Conservation (phyloP, 2,329 filamentous ascomycete genomes). For the Aspergillus neoniger region DNA sequence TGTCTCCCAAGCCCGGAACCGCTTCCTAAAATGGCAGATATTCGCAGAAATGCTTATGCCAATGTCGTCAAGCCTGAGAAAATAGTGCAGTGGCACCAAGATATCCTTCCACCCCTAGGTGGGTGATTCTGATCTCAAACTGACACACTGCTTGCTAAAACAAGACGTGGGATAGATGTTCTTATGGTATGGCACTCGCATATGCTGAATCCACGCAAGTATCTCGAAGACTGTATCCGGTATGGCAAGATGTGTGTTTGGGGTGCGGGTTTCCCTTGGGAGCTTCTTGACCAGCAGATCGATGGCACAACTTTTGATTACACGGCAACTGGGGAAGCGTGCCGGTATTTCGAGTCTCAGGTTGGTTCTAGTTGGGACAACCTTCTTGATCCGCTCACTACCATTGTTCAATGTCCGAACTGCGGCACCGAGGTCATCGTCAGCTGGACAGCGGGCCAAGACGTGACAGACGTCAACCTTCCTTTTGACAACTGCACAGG, state of each 20-base stretch:
- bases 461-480: neutral
- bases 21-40: neutral
- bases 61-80: neutral
- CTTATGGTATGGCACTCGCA: constrained; percentile 78
- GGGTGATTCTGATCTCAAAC: constrained; percentile 22
- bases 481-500: constrained; percentile 29
- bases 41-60: neutral
- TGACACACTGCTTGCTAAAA: neutral
- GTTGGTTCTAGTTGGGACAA: constrained; percentile 64
- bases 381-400: constrained; percentile 51
- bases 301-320: constrained; percentile 55
- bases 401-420: constrained; percentile 56
- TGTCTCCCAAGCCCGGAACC: neutral
- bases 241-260: constrained; percentile 58
- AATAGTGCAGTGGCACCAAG: constrained; percentile 1
- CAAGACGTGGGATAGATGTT: constrained; percentile 55
- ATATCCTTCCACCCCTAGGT: constrained; percentile 62
- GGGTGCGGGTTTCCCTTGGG: constrained; percentile 67
- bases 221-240: constrained; percentile 70
- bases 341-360: constrained; percentile 9
- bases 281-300: constrained; percentile 58
- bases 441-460: constrained; percentile 17
- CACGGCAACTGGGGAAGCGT: neutral
- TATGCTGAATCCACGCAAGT: constrained; percentile 73
- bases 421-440: constrained; percentile 44